Evolutionary conservation across 352 stramenopile genomes (phyloP).

Genomic region (Globisporangium sylvaticum): DNA sequence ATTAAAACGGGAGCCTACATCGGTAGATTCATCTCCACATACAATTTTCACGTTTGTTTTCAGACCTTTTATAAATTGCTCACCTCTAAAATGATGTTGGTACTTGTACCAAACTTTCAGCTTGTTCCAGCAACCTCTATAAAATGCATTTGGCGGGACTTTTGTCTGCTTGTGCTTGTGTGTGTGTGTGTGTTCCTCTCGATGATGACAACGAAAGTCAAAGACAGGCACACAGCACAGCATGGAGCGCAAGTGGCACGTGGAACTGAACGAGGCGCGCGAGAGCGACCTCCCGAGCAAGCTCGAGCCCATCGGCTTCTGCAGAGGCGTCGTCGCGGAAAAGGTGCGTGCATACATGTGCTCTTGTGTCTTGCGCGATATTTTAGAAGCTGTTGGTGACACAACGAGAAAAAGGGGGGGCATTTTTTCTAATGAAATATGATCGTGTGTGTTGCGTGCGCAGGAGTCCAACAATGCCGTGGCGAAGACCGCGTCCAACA

Average conservation of each 20-base stretch:
- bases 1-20: too few relatives aligned
- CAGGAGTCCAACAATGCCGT: conserved; percentile 55
- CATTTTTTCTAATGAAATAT: neutral
- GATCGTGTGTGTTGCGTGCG: neutral
- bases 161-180: too few relatives aligned
- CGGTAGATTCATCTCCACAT: too few relatives aligned
- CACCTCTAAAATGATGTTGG: too few relatives aligned
- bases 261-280: conserved; percentile 72
- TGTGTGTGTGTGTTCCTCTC: too few relatives aligned
- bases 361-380: neutral
- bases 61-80: too few relatives aligned
- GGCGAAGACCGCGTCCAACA: conserved; percentile 63
- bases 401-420: neutral
- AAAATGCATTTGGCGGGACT: too few relatives aligned
- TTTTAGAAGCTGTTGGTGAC: neutral
- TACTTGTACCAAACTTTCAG: too few relatives aligned
- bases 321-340: conserved; percentile 46
- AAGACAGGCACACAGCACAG: neutral
- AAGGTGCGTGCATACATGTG: conserved; percentile 32
- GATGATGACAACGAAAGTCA: neutral
- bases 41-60: too few relatives aligned
- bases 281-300: conserved; percentile 61
- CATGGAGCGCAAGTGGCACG: conserved; percentile 68
- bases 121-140: too few relatives aligned
- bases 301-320: conserved; percentile 69